Conservation (phyloP, 2,329 filamentous ascomycete genomes). For the Cladobotryum protrusum region DNA sequence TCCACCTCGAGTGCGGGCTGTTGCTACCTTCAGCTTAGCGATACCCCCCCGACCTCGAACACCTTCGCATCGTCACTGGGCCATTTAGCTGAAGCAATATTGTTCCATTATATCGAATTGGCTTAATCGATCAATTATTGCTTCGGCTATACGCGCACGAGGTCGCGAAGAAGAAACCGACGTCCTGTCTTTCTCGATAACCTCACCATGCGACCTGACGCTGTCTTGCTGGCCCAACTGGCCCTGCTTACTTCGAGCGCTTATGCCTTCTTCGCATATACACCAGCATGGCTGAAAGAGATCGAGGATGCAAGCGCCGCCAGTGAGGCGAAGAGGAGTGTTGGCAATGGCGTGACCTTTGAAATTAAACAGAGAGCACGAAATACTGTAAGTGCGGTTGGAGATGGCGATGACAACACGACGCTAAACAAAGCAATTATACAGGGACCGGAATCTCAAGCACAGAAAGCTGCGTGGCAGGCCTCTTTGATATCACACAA, state of each 20-base stretch:
- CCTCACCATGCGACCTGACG: constrained; percentile 34
- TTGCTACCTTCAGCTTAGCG: background rate
- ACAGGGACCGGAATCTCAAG: constrained; percentile 27
- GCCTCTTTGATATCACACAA: constrained; percentile 13
- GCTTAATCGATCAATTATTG: background rate
- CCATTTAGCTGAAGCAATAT: too few relatives aligned
- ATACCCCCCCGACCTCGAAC: background rate
- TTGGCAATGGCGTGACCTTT: constrained; percentile 29
- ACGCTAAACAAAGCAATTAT: background rate
- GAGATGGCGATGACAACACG: background rate
- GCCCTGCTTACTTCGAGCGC: constrained; percentile 41
- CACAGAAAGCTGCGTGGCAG: constrained; percentile 31
- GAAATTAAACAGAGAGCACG: constrained; percentile 33
- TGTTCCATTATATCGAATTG: background rate
- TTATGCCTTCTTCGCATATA: constrained; percentile 44
- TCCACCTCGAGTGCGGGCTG: background rate
- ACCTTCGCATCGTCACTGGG: too few relatives aligned
- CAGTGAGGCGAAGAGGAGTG: constrained; percentile 20
- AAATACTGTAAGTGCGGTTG: constrained; percentile 1
- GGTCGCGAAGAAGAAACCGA: background rate
- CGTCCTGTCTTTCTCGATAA: background rate
- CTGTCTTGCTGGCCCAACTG: constrained; percentile 37
- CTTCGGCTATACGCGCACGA: background rate
- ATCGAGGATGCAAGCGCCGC: constrained; percentile 17
- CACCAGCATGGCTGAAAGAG: constrained; percentile 30